Percentiles rank a stretch among this genome's conserved stretches.
These are phyloP conservation scores for Dissophora ornata DNA, from an alignment of 192 early-diverging fungal genomes.

Conservation along the genomic window DNA sequence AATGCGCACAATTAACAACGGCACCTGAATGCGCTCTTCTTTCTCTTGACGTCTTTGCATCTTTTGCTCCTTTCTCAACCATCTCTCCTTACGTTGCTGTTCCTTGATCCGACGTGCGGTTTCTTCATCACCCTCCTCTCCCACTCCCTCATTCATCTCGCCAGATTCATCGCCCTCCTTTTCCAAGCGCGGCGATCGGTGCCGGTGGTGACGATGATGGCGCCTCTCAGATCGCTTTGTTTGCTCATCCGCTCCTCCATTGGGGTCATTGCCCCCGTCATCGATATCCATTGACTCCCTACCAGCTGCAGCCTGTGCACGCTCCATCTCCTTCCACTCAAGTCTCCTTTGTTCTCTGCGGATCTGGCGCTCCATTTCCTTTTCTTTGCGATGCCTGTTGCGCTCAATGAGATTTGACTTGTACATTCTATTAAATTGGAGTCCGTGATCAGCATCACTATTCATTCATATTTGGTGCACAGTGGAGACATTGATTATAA, in stretches of 20 bases:
- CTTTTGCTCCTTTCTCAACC: constrained; percentile 35
- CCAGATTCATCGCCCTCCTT: constrained; percentile 7
- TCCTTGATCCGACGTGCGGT: constrained; percentile 16
- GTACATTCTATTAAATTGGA: constrained; percentile 22
- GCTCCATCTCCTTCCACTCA: constrained; percentile 27
- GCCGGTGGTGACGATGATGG: constrained; percentile 28
- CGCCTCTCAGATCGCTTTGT: constrained; percentile 14
- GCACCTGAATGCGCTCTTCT: constrained; percentile 28
- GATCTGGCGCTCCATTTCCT: constrained; percentile 27
- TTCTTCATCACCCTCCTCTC: constrained; percentile 28
- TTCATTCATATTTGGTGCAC: too few species aligned
- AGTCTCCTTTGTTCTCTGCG: constrained; percentile 12
- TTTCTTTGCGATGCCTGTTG: constrained; percentile 32
- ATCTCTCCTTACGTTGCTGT: constrained; percentile 26
- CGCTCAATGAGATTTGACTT: constrained; percentile 39
- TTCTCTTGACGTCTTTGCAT: constrained; percentile 24
- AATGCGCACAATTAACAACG: constrained; percentile 25
- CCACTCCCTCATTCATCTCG: neutral
- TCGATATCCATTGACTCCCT: neutral
- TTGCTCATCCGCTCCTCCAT: too few species aligned
- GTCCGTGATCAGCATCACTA: neutral
- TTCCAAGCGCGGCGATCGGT: constrained; percentile 26
- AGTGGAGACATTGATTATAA: too few species aligned
- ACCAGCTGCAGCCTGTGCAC: constrained; percentile 1
- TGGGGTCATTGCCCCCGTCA: too few species aligned